These are phyloP conservation scores for Lodderomyces pseudojiufengensis DNA, from an alignment of 1,139 yeast genomes.

Conservation along the genomic window DNA sequence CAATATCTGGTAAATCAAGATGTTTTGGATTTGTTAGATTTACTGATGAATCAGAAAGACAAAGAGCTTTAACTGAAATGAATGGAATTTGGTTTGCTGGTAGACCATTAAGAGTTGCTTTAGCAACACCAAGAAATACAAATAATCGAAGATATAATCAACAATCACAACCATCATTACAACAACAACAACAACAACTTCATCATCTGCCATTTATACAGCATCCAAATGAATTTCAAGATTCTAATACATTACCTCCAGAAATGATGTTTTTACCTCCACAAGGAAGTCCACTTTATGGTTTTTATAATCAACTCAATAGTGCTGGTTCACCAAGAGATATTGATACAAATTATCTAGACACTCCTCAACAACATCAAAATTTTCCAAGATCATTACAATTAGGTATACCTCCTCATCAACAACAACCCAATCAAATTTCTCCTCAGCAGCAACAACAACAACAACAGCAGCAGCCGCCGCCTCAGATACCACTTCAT, in stretches of 20 bases:
- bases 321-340: conserved; percentile 1
- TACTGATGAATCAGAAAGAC: conserved; percentile 58
- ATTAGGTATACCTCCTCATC: neutral
- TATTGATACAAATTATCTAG: conserved; percentile 3
- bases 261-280: conserved; percentile 18
- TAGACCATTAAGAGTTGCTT: conserved; percentile 67
- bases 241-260: conserved; percentile 7
- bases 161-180: conserved; percentile 2
- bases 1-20: conserved; percentile 64
- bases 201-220: conserved; percentile 2
- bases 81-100: conserved; percentile 75
- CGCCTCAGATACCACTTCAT: conserved; percentile 23
- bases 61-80: conserved; percentile 65
- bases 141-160: conserved; percentile 8
- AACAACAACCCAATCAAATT: neutral
- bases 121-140: conserved; percentile 55
- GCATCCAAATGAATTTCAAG: neutral
- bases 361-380: conserved; percentile 5
- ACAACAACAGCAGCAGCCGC: conserved; percentile 5
- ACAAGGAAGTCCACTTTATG: conserved; percentile 10
- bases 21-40: conserved; percentile 78
- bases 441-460: neutral
- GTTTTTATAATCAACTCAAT: conserved; percentile 9
- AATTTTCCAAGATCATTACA: neutral
- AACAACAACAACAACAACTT: conserved; percentile 5